Evolutionary conservation across 148 eudicot genomes (phyloP).

Genomic region (Nepenthes mirabilis): DNA sequence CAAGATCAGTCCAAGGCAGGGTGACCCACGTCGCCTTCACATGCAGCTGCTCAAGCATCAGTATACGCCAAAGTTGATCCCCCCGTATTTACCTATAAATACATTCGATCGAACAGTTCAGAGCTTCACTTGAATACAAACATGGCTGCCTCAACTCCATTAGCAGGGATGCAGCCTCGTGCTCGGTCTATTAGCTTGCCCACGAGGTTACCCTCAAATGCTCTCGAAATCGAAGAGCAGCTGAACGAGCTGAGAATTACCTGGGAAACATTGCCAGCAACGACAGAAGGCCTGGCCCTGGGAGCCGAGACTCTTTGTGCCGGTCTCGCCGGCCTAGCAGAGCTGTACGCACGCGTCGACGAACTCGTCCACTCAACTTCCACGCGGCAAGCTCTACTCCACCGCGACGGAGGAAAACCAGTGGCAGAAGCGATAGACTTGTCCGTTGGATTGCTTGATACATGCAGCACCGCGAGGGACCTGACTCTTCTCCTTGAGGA

Average conservation of each 20-base stretch:
- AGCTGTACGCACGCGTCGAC: slow-evolving; percentile 33
- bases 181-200: slow-evolving; percentile 41
- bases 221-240: slow-evolving; percentile 24
- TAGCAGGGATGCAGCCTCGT: slow-evolving; percentile 9
- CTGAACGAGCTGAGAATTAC: slow-evolving; percentile 30
- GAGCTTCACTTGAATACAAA: background rate
- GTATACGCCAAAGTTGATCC: too few relatives aligned
- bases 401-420: slow-evolving; percentile 16
- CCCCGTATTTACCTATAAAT: too few relatives aligned
- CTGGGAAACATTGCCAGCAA: slow-evolving; percentile 8
- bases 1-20: too few relatives aligned
- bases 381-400: slow-evolving; percentile 20
- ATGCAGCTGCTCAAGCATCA: too few relatives aligned
- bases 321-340: slow-evolving; percentile 34
- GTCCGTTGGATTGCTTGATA: slow-evolving; percentile 35
- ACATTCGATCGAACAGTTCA: too few relatives aligned
- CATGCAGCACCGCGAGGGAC: slow-evolving; percentile 26
- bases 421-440: slow-evolving; percentile 40
- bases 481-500: slow-evolving; percentile 21
- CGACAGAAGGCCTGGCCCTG: background rate
- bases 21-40: too few relatives aligned
- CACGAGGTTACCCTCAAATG: slow-evolving; percentile 16
- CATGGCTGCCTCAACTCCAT: slow-evolving; percentile 12
- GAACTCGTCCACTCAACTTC: slow-evolving; percentile 26
- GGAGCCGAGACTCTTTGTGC: slow-evolving; percentile 18